phyloP scores from a whole-genome alignment of 768 basidiomycete species.

The Saitozyma sp. region DNA sequence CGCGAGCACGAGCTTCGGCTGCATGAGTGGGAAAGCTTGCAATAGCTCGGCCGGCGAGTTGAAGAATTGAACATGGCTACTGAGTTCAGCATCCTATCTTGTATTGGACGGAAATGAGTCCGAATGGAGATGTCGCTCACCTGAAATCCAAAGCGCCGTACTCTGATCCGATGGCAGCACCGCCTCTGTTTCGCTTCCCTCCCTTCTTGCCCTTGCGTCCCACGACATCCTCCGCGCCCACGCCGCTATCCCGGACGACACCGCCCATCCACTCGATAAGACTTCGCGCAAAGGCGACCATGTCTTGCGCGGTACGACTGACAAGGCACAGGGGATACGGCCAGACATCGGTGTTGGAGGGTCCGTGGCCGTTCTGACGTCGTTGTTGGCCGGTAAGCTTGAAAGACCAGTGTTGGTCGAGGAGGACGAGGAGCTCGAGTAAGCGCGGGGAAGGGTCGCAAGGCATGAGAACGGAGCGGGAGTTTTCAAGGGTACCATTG shows the following conservation, averaged over 20 bases:
- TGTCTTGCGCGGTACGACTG: conserved; percentile 84
- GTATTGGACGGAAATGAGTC: background rate
- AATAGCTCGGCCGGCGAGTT: conserved; percentile 75
- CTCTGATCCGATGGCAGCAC: conserved; percentile 65
- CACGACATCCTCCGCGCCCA: conserved; percentile 68
- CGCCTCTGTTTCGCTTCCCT: conserved; percentile 58
- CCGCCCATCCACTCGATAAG: conserved; percentile 99
- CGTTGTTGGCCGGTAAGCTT: conserved; percentile 53
- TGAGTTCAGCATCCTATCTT: background rate
- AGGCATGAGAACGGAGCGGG: conserved; percentile 81
- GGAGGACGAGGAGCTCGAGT: conserved; percentile 87
- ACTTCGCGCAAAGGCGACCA: conserved; percentile 88
- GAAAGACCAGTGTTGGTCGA: conserved; percentile 97
- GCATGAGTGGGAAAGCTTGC: conserved; percentile 77
- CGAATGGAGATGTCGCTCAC: conserved; percentile 56
- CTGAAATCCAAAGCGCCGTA: conserved; percentile 87
- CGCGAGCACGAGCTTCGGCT: conserved; percentile 90
- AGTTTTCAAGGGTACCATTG: conserved; percentile 75
- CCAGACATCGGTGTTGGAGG: conserved; percentile 28
- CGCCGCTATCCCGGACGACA: conserved; percentile 84
- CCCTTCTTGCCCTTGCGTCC: conserved; percentile 56
- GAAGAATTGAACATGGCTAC: conserved; percentile 89
- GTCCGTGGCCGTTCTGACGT: conserved; percentile 8
- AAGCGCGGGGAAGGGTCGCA: conserved; percentile 93
- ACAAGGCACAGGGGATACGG: conserved; percentile 83